Base-by-base conservation (phyloP, 2,329 filamentous ascomycete species). In the Ceratocystis lukuohia region DNA sequence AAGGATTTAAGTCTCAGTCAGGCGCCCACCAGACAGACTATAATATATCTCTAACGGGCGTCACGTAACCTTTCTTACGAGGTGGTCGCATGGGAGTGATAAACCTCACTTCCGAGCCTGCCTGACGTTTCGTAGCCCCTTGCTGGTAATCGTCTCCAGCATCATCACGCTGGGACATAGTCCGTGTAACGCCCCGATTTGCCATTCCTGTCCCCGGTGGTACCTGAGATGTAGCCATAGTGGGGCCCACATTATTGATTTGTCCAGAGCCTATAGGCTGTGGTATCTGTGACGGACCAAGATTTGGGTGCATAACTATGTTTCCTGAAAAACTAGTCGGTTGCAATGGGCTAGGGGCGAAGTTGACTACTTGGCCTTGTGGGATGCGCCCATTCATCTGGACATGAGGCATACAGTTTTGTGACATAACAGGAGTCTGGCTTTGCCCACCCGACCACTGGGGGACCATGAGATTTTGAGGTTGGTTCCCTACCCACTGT, bases 121-220 rank as follows among this genome's bases (percentile, higher is more conserved):
- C 30, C 5, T 15, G 56, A 7, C 56, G 56, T n/a, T 59, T 59
- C 12, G 33, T 25, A 8, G 56, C 15, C 7, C 6, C 17, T n/a
- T 33, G 30, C 6, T 59, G 56, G 28, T n/a, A 37, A 8, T 59
- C 56, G 2, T 59, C 56, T 15, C 2, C 30, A 33, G n/a, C 17
- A 30, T 45, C 64, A 20, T 65, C 64, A 20, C 46, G 62, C 25
- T 65, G 45, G 12, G 62, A 65, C 4, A 56, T 41, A 7, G 48
- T 65, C 5, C 45, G 62, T 6, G 48, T 65, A 25, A 65, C 44
- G 17, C 62, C 62, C 12, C 30, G 48, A 2, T 25, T 53, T 15
- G 28, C 17, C 48, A 15, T 22, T 7, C 22, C 48, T 4, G 20
- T 5, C 15, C 3, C 48, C 1, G 48, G 8, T 2, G 3, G 3